phyloP scores from a whole-genome alignment of 495 filamentous ascomycete species.

The Aspergillus cristatus region DNA sequence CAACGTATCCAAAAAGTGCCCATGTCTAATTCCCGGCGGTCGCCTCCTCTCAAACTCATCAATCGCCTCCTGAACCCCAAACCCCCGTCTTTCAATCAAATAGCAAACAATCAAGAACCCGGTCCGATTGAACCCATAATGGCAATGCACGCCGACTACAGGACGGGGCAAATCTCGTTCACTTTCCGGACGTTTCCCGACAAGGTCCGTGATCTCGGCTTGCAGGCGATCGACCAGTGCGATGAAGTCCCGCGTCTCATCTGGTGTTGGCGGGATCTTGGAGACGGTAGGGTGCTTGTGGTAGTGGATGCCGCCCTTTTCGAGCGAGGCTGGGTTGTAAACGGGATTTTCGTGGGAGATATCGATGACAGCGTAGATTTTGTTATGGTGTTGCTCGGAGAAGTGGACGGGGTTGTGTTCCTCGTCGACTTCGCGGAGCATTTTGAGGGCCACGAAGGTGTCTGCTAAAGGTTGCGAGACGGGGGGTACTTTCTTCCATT shows the following conservation, averaged over 20 bases:
- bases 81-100: constrained; percentile 71
- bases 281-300: constrained; percentile 85
- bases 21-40: constrained; percentile 80
- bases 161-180: constrained; percentile 39
- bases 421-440: constrained; percentile 77
- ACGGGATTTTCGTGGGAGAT: constrained; percentile 82
- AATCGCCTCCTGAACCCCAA: constrained; percentile 65
- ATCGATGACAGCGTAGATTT: constrained; percentile 70
- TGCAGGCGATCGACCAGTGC: constrained; percentile 63
- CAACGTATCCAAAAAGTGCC: constrained; percentile 78
- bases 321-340: constrained; percentile 69
- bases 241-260: constrained; percentile 72
- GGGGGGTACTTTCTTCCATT: constrained; percentile 72
- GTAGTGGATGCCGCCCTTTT: constrained; percentile 65
- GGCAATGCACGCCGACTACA: constrained; percentile 78
- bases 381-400: constrained; percentile 52
- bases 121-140: constrained; percentile 90
- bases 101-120: constrained; percentile 91
- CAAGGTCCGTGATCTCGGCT: constrained; percentile 29
- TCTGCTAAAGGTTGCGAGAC: constrained; percentile 68
- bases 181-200: constrained; percentile 34
- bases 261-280: constrained; percentile 74
- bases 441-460: constrained; percentile 80
- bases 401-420: constrained; percentile 70
- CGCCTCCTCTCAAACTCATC: constrained; percentile 65